Conservation (phyloP, 2,329 filamentous ascomycete species). For the Camillea tinctor region DNA sequence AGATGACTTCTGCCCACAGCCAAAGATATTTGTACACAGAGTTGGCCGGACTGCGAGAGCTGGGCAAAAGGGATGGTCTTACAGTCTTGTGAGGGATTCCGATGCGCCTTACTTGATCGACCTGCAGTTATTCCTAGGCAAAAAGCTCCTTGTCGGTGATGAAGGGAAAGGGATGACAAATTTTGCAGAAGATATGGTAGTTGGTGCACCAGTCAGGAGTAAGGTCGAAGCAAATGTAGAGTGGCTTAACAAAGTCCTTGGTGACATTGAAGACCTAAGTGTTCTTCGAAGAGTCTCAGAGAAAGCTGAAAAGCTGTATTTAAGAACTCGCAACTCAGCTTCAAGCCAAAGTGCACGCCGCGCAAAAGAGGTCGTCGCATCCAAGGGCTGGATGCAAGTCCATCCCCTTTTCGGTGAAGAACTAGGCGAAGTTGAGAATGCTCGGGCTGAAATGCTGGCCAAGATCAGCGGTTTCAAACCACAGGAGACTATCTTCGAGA, state of each 20-base stretch:
- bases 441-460: slow-evolving; percentile 82
- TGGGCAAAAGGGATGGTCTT: slow-evolving; percentile 89
- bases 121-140: slow-evolving; percentile 90
- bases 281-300: slow-evolving; percentile 69
- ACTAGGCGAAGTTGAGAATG: slow-evolving; percentile 62
- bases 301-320: slow-evolving; percentile 92
- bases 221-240: slow-evolving; percentile 75
- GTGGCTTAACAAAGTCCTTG: slow-evolving; percentile 76
- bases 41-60: slow-evolving; percentile 95
- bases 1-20: slow-evolving; percentile 90
- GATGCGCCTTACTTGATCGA: slow-evolving; percentile 93
- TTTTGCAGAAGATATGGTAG: slow-evolving; percentile 79
- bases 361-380: slow-evolving; percentile 72
- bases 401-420: slow-evolving; percentile 79
- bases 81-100: slow-evolving; percentile 82
- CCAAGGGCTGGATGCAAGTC: slow-evolving; percentile 68
- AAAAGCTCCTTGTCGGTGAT: slow-evolving; percentile 74
- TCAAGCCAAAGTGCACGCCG: slow-evolving; percentile 88
- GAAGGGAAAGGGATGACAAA: slow-evolving; percentile 58
- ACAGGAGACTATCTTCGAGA: slow-evolving; percentile 93
- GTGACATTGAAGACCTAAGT: slow-evolving; percentile 71
- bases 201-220: slow-evolving; percentile 73
- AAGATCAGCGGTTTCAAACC: slow-evolving; percentile 87
- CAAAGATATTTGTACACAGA: slow-evolving; percentile 94
- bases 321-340: slow-evolving; percentile 85